These are phyloP conservation scores for Thinopyrum elongatum DNA, from an alignment of 176 grass and related monocot species.

Conservation along the genomic window DNA sequence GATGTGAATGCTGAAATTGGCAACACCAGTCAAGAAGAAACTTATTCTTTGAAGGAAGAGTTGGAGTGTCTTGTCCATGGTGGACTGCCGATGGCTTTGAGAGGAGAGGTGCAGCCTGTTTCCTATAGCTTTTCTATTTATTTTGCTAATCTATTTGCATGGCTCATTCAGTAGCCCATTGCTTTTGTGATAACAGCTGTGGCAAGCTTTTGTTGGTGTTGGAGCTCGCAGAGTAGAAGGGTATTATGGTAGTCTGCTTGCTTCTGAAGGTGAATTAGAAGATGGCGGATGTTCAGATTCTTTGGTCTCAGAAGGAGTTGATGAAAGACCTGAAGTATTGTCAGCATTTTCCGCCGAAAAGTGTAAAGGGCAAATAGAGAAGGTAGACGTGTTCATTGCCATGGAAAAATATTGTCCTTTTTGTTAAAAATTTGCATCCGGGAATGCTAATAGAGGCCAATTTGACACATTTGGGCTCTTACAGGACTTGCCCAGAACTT, in stretches of 20 bases:
- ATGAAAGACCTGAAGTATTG: slow-evolving; percentile 38
- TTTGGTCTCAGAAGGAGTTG: slow-evolving; percentile 32
- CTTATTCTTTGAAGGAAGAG: slow-evolving; percentile 72
- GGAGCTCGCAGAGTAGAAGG: slow-evolving; percentile 74
- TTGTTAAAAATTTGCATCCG: not conserved
- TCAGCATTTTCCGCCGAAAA: slow-evolving; percentile 49
- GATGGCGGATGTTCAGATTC: slow-evolving; percentile 39
- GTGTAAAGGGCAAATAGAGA: slow-evolving; percentile 97
- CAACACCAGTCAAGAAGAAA: slow-evolving; percentile 44
- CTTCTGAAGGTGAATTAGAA: slow-evolving; percentile 41
- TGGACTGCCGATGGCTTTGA: slow-evolving; percentile 91
- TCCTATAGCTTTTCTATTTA: slow-evolving; percentile 2
- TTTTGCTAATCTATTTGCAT: slow-evolving; percentile 24
- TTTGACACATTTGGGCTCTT: slow-evolving; percentile 27
- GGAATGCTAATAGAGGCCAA: slow-evolving; percentile 27
- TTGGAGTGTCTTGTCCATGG: slow-evolving; percentile 88
- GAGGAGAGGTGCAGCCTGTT: slow-evolving; percentile 74
- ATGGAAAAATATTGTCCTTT: not conserved
- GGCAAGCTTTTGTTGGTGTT: slow-evolving; percentile 98
- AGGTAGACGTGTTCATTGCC: slow-evolving; percentile 52
- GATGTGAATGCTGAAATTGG: slow-evolving; percentile 41
- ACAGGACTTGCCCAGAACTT: slow-evolving; percentile 98
- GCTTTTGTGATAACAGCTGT: slow-evolving; percentile 65
- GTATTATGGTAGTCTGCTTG: slow-evolving; percentile 75
- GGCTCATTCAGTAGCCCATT: slow-evolving; percentile 28